Percentiles rank a stretch among this genome's conserved stretches.
Evolutionary conservation across 176 grass and related monocot species (phyloP).

Genomic region (Oryza glaberrima): DNA sequence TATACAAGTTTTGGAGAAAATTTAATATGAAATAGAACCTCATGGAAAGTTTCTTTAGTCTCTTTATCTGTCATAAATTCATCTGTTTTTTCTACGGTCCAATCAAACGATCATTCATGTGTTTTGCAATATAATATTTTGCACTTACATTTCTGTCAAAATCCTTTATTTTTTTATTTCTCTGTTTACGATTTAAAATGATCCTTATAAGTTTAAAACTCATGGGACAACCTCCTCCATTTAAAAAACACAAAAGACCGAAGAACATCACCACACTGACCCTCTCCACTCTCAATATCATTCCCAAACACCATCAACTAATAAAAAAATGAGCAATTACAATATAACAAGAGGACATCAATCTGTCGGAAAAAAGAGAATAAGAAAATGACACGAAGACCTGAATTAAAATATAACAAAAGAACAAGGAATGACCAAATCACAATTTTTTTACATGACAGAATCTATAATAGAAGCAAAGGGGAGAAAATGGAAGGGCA

Average conservation of each 20-base stretch:
- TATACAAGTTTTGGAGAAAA: no score
- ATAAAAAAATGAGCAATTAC: background rate
- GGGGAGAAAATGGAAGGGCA: background rate
- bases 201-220: no score
- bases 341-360: background rate
- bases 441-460: background rate
- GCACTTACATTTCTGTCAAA: no score
- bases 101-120: no score
- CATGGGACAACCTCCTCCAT: background rate
- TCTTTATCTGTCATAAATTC: no score
- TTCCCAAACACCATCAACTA: background rate
- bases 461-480: background rate
- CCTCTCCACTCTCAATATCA: background rate
- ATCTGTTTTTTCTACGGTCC: no score
- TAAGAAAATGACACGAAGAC: background rate
- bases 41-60: no score
- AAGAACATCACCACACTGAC: background rate
- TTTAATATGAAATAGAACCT: no score
- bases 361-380: background rate
- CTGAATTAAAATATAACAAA: background rate
- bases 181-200: no score
- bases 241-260: background rate
- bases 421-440: conserved; percentile 26
- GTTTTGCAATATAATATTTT: no score
- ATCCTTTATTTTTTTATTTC: no score